These are phyloP conservation scores for Coemansia sp. DNA, from an alignment of 192 early-diverging fungal species.

Conservation along the genomic window DNA sequence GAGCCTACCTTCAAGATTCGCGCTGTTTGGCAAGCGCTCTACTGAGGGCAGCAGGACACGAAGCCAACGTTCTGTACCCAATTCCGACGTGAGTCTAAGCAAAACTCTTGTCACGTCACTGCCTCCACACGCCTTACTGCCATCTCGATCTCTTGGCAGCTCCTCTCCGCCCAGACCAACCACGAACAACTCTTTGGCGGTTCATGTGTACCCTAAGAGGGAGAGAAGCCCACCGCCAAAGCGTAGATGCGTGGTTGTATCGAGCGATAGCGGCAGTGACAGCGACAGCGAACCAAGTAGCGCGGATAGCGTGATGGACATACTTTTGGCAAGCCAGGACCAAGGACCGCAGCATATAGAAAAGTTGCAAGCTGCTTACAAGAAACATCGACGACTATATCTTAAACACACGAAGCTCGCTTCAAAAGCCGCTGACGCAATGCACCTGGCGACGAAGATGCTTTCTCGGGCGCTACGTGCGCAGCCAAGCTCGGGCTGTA, in stretches of 20 bases:
- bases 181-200: not conserved
- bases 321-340: not conserved
- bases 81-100: not conserved
- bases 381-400: slow-evolving; percentile 16
- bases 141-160: not conserved
- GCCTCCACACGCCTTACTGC: not conserved
- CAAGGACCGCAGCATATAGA: slow-evolving; percentile 2
- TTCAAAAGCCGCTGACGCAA: slow-evolving; percentile 27
- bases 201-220: not conserved
- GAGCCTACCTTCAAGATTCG: slow-evolving; percentile 1
- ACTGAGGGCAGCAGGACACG: not conserved
- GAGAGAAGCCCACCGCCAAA: not conserved
- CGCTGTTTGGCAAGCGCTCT: not conserved
- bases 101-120: too few species aligned
- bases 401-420: slow-evolving; percentile 24
- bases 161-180: not conserved
- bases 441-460: slow-evolving; percentile 22
- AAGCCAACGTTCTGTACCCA: not conserved
- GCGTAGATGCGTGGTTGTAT: not conserved
- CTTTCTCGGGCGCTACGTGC: not conserved
- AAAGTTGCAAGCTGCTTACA: slow-evolving; percentile 12
- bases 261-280: not conserved
- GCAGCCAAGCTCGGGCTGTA: not conserved
- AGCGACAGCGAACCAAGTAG: not conserved
- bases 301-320: not conserved